These are phyloP conservation scores for Amanita jacksonii DNA, from an alignment of 768 basidiomycete genomes.

Conservation along the genomic window DNA sequence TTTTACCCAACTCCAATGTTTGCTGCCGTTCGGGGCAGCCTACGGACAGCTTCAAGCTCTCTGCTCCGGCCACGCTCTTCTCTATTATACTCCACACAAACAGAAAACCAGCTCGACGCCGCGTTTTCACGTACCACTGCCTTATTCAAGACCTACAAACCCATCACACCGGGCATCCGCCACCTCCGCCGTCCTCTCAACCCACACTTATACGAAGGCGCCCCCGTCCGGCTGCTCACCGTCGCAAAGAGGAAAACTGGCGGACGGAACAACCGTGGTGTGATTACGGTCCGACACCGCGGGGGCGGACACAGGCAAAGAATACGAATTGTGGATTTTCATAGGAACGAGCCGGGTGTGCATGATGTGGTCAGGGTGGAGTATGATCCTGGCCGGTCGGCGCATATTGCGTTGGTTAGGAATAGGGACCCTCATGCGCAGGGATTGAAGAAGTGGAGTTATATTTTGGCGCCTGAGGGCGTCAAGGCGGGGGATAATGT, in stretches of 20 bases:
- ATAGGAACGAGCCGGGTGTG: slow-evolving; percentile 63
- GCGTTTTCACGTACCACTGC: slow-evolving; percentile 43
- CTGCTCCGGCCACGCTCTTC: not conserved
- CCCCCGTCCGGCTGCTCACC: slow-evolving; percentile 80
- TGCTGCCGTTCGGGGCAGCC: slow-evolving; percentile 1
- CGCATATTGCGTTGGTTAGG: slow-evolving; percentile 86
- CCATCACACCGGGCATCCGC: slow-evolving; percentile 77
- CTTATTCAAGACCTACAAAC: slow-evolving; percentile 85
- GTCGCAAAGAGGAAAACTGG: slow-evolving; percentile 74
- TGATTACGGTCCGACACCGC: slow-evolving; percentile 78
- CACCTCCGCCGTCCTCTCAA: slow-evolving; percentile 80
- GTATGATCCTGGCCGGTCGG: slow-evolving; percentile 90
- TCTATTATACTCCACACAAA: not conserved
- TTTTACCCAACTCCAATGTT: not conserved
- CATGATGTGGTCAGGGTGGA: slow-evolving; percentile 92
- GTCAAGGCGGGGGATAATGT: slow-evolving; percentile 83
- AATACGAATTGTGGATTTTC: slow-evolving; percentile 81
- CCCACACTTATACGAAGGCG: slow-evolving; percentile 74
- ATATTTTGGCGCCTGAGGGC: slow-evolving; percentile 89
- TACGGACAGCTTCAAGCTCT: not conserved
- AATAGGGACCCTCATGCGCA: slow-evolving; percentile 45
- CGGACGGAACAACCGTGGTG: slow-evolving; percentile 76
- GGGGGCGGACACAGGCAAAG: slow-evolving; percentile 90
- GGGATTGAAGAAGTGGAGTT: slow-evolving; percentile 63
- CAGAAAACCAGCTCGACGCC: slow-evolving; percentile 14